These are phyloP conservation scores for Chaetomium cochliodes DNA, from an alignment of 495 filamentous ascomycete species.

Conservation along the genomic window DNA sequence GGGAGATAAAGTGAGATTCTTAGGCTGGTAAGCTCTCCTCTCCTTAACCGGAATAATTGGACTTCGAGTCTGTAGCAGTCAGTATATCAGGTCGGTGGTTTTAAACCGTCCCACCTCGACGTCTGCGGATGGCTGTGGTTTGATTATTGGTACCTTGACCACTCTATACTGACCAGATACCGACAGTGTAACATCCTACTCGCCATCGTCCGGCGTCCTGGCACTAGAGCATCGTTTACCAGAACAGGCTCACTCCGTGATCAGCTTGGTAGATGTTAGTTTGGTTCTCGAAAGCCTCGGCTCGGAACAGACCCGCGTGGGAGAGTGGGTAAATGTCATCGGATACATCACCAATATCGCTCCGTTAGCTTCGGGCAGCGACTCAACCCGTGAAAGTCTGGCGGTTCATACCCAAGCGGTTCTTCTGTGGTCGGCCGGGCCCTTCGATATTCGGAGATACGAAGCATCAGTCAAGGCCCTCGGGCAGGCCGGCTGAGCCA, in stretches of 20 bases:
- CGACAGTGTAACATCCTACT: conserved; percentile 68
- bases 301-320: conserved; percentile 63
- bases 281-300: conserved; percentile 65
- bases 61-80: background rate
- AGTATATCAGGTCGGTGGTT: background rate
- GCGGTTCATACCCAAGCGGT: conserved; percentile 59
- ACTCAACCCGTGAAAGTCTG: background rate
- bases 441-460: conserved; percentile 63
- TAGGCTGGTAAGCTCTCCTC: conserved; percentile 73
- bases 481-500: conserved; percentile 3
- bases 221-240: conserved; percentile 67
- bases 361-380: conserved; percentile 21
- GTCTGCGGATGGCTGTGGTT: background rate
- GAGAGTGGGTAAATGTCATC: conserved; percentile 89
- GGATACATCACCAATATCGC: conserved; percentile 63
- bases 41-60: background rate
- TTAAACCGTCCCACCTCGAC: background rate
- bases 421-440: conserved; percentile 64
- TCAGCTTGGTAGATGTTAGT: conserved; percentile 65
- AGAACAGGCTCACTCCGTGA: conserved; percentile 34
- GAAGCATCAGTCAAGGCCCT: conserved; percentile 44
- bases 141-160: background rate
- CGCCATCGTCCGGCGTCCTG: conserved; percentile 56
- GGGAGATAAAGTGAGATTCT: conserved; percentile 80
- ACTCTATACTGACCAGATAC: conserved; percentile 17